These are phyloP conservation scores for Suillus cothurnatus DNA, from an alignment of 768 basidiomycete species.

Conservation along the genomic window DNA sequence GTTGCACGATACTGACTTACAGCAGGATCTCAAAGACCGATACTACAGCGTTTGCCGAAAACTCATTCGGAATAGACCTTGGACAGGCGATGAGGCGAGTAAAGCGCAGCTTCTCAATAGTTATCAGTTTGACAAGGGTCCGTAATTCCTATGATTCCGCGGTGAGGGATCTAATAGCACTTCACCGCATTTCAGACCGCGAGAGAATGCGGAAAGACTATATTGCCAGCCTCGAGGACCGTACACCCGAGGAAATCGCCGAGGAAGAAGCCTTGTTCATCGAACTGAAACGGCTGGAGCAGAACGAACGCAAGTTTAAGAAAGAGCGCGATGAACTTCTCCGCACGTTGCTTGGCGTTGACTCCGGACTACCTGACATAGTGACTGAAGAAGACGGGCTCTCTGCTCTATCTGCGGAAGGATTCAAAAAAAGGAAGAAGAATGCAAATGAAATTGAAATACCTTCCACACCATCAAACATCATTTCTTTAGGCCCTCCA, in stretches of 20 bases:
- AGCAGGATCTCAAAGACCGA: slow-evolving; percentile 88
- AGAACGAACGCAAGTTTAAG: slow-evolving; percentile 86
- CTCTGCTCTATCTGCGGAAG: slow-evolving; percentile 46
- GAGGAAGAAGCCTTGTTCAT: slow-evolving; percentile 96
- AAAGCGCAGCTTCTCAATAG: slow-evolving; percentile 68
- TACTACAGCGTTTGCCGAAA: slow-evolving; percentile 93
- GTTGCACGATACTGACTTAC: background rate
- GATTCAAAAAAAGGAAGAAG: slow-evolving; percentile 58
- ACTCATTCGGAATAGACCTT: slow-evolving; percentile 81
- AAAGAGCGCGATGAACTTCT: slow-evolving; percentile 87
- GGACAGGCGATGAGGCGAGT: slow-evolving; percentile 76
- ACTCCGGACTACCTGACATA: slow-evolving; percentile 81
- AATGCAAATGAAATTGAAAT: slow-evolving; percentile 34
- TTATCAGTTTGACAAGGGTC: slow-evolving; percentile 89
- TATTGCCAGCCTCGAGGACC: slow-evolving; percentile 79
- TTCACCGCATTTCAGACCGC: slow-evolving; percentile 53
- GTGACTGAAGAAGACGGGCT: slow-evolving; percentile 62
- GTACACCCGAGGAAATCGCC: slow-evolving; percentile 86
- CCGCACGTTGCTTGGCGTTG: slow-evolving; percentile 80
- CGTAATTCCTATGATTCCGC: slow-evolving; percentile 8
- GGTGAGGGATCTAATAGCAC: background rate
- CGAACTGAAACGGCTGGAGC: slow-evolving; percentile 93
- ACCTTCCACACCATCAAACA: slow-evolving; percentile 36
- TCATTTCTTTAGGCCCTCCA: slow-evolving; percentile 41
- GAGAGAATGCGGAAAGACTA: slow-evolving; percentile 90